Percentiles rank a stretch among this genome's conserved stretches.
Conservation (phyloP, 345 rosid genomes). For the Kernera saxatilis region DNA sequence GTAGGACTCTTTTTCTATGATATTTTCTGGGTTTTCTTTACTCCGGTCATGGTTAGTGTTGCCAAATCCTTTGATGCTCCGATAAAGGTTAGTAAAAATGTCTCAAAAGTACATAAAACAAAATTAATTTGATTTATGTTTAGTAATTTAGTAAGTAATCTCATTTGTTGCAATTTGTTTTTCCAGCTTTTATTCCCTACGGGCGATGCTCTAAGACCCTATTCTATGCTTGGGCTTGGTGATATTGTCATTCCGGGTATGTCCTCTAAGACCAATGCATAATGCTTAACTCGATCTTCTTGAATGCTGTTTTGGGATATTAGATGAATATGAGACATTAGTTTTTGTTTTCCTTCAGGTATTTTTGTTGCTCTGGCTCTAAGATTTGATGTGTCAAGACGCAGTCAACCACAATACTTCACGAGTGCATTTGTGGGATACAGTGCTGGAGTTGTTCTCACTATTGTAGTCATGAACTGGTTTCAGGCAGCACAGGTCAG, state of each 20-base stretch:
- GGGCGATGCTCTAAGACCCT: constrained; percentile 65
- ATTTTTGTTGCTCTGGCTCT: constrained; percentile 95
- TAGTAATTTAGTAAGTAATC: neutral
- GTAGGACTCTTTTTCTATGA: constrained; percentile 95
- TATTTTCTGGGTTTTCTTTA: constrained; percentile 99
- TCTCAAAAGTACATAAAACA: neutral
- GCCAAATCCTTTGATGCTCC: constrained; percentile 99
- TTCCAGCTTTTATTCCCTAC: constrained; percentile 95
- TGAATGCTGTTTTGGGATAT: neutral
- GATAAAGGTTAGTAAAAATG: constrained; percentile 67
- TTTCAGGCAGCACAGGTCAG: constrained; percentile 98
- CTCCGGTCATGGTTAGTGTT: constrained; percentile 98
- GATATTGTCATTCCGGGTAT: constrained; percentile 98
- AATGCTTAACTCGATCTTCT: neutral
- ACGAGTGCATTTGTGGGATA: constrained; percentile 95
- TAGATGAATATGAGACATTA: neutral
- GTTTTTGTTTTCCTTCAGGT: constrained; percentile 40
- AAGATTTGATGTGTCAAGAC: constrained; percentile 93
- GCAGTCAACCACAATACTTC: constrained; percentile 75
- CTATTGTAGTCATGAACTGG: constrained; percentile 98
- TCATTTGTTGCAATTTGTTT: neutral
- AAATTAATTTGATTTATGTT: neutral
- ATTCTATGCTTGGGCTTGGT: constrained; percentile 99
- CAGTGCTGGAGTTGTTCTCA: constrained; percentile 63
- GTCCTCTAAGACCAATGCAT: neutral